A percentile compares a stretch with the other conserved stretches of the same genome.
Conservation (phyloP, 495 filamentous ascomycete genomes). For the Penicillium riverlandense region DNA sequence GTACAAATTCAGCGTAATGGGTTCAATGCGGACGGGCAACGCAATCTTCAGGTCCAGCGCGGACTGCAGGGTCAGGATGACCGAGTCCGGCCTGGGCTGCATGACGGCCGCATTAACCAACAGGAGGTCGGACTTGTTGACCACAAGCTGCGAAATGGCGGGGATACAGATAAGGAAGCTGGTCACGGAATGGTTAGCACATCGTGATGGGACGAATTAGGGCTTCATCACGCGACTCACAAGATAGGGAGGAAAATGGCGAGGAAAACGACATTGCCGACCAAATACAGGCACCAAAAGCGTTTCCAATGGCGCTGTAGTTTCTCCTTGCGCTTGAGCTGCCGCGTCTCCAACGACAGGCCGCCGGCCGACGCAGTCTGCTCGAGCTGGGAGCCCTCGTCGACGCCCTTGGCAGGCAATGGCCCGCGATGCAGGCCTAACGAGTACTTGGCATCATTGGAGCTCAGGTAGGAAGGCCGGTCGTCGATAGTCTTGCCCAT, state of each 20-base stretch:
- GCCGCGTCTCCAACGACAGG: constrained; percentile 20
- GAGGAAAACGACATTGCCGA: constrained; percentile 23
- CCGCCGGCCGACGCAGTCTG: constrained; percentile 23
- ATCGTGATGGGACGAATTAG: no score
- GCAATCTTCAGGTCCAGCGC: constrained; percentile 29
- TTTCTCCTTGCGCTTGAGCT: constrained; percentile 18
- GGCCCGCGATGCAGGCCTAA: constrained; percentile 32
- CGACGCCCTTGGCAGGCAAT: constrained; percentile 7
- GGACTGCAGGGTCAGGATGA: constrained; percentile 25
- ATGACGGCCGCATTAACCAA: constrained; percentile 28
- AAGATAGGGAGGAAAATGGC: constrained; percentile 34
- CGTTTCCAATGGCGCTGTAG: constrained; percentile 30
- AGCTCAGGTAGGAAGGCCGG: constrained; percentile 19
- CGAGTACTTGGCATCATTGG: constrained; percentile 26
- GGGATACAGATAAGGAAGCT: constrained; percentile 39
- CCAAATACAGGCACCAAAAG: constrained; percentile 34
- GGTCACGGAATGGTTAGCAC: not conserved
- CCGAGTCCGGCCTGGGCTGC: constrained; percentile 23
- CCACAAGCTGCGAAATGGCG: constrained; percentile 34
- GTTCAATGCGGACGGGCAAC: constrained; percentile 31
- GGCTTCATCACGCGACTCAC: constrained; percentile 11
- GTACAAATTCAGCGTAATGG: constrained; percentile 26
- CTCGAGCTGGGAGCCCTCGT: constrained; percentile 17
- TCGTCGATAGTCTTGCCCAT: constrained; percentile 20
- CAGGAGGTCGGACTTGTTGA: constrained; percentile 30